Evolutionary conservation across 371 early-diverging fungal species (phyloP).

Genomic region (Dinochytrium kinnereticum): DNA sequence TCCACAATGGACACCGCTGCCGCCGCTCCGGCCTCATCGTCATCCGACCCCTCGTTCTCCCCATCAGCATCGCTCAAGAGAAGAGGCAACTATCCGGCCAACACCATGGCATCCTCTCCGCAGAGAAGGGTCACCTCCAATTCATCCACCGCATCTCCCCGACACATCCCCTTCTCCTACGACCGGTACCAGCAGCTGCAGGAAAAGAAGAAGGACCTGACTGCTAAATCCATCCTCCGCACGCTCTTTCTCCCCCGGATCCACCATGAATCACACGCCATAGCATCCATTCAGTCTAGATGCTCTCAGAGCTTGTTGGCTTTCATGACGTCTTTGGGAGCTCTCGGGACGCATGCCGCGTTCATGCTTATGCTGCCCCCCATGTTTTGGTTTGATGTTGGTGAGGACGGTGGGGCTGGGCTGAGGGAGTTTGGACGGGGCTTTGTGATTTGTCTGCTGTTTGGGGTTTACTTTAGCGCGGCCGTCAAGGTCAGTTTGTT

Average conservation of each 20-base stretch:
- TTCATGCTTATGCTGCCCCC: constrained; percentile 73
- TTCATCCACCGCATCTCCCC: too few relatives aligned
- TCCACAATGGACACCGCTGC: too few relatives aligned
- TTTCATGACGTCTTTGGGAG: constrained; percentile 18
- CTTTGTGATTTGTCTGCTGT: constrained; percentile 46
- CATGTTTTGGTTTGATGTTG: constrained; percentile 72
- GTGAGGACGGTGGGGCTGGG: constrained; percentile 35
- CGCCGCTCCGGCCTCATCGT: too few relatives aligned
- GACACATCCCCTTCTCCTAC: neutral
- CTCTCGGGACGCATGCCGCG: constrained; percentile 74
- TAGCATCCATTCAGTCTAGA: neutral
- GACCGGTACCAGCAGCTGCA: neutral
- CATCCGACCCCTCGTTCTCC: too few relatives aligned
- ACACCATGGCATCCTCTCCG: too few relatives aligned
- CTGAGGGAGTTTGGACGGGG: constrained; percentile 17
- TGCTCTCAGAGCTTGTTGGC: neutral
- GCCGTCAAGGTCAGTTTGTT: constrained; percentile 63
- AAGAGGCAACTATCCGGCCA: too few relatives aligned
- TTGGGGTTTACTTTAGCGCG: constrained; percentile 72
- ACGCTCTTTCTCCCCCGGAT: neutral
- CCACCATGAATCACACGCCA: neutral
- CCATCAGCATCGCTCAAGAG: too few relatives aligned
- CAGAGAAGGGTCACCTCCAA: too few relatives aligned
- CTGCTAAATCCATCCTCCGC: constrained; percentile 4
- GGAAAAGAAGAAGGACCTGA: neutral